phyloP scores from a whole-genome alignment of 2,329 filamentous ascomycete genomes.

The Beauveria sp. region DNA sequence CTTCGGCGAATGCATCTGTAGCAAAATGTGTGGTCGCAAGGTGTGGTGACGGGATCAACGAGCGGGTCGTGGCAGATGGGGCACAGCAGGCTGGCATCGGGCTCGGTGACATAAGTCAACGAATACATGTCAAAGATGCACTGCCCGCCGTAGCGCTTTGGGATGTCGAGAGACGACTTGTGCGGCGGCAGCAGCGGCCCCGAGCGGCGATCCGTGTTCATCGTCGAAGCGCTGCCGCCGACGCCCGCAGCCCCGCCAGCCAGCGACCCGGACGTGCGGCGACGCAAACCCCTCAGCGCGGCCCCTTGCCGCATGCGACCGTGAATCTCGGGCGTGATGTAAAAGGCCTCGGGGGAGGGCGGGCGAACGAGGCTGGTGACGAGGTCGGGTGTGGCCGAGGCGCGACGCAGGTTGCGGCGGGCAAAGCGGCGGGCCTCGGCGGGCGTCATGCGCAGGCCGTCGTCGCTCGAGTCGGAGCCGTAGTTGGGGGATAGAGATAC shows the following conservation, averaged over 20 bases:
- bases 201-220: constrained; percentile 22
- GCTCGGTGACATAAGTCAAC: constrained; percentile 35
- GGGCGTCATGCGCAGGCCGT: constrained; percentile 27
- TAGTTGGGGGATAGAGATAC: constrained; percentile 10
- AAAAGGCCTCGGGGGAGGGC: constrained; percentile 29
- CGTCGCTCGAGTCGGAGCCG: constrained; percentile 30
- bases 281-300: constrained; percentile 12
- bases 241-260: neutral
- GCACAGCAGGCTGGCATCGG: constrained; percentile 42
- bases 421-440: constrained; percentile 29
- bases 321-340: constrained; percentile 21
- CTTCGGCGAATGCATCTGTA: constrained; percentile 44
- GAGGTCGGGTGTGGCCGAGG: constrained; percentile 31
- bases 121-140: constrained; percentile 38
- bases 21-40: constrained; percentile 60
- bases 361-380: constrained; percentile 32
- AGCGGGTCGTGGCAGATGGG: constrained; percentile 55
- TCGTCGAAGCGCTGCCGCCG: constrained; percentile 13
- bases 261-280: constrained; percentile 13
- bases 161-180: constrained; percentile 31
- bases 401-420: constrained; percentile 27
- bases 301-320: constrained; percentile 18
- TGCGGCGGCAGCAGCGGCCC: constrained; percentile 29
- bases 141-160: constrained; percentile 29
- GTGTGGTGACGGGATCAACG: constrained; percentile 52